phyloP scores from a whole-genome alignment of 2,329 filamentous ascomycete species.

The Tolypocladium ovalisporum region DNA sequence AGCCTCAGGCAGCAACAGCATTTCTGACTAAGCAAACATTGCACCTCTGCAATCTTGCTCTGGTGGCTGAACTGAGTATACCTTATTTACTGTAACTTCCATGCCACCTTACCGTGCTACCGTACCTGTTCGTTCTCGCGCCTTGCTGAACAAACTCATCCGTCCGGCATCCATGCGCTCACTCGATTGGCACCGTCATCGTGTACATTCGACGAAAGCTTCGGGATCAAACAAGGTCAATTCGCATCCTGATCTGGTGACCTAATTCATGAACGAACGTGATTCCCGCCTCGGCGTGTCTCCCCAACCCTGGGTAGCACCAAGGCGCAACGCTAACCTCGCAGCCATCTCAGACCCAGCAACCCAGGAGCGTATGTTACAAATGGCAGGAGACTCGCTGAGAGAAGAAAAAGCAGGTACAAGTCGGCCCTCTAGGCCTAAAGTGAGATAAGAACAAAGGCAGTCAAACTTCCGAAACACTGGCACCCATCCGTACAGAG shows the following conservation, averaged over 20 bases:
- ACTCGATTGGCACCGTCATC: too few relatives aligned
- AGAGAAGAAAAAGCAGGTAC: background rate
- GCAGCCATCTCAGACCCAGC: background rate
- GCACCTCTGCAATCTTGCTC: background rate
- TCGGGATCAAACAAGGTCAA: background rate
- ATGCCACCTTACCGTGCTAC: too few relatives aligned
- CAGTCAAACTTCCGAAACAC: background rate
- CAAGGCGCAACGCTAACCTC: background rate
- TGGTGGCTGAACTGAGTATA: too few relatives aligned
- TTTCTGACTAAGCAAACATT: background rate
- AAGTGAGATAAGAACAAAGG: constrained; percentile 5
- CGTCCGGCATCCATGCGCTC: too few relatives aligned
- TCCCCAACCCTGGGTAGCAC: background rate
- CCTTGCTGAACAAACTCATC: too few relatives aligned
- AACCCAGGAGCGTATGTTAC: constrained; percentile 1
- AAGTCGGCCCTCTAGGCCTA: background rate
- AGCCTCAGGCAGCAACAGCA: background rate
- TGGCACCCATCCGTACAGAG: background rate
- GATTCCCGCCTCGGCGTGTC: background rate
- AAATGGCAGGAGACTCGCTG: background rate
- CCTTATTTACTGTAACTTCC: too few relatives aligned
- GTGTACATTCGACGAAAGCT: background rate
- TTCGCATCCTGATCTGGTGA: constrained; percentile 5
- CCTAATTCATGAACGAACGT: constrained; percentile 1
- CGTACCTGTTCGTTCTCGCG: too few relatives aligned